phyloP scores from a whole-genome alignment of 768 basidiomycete genomes.

The Leucogyrophana mollusca region DNA sequence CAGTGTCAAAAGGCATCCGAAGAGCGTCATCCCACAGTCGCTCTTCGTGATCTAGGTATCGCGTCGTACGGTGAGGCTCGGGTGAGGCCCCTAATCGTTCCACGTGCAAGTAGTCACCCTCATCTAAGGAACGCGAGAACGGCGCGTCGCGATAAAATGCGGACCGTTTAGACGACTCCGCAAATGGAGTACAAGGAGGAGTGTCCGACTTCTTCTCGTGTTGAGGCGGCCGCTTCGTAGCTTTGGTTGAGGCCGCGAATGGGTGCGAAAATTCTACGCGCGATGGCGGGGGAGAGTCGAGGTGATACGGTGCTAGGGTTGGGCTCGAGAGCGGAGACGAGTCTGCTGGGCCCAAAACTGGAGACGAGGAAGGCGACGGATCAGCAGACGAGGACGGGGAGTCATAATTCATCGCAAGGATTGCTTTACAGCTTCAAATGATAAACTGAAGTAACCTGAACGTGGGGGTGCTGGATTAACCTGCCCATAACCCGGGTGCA shows the following conservation, averaged over 20 bases:
- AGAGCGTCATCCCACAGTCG: constrained; percentile 50
- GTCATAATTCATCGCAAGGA: constrained; percentile 1
- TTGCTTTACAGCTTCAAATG: too few relatives aligned
- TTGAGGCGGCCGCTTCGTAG: constrained; percentile 38
- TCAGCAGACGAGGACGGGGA: constrained; percentile 15
- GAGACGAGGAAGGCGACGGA: constrained; percentile 55
- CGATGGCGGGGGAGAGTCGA: constrained; percentile 30
- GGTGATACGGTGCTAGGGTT: constrained; percentile 19
- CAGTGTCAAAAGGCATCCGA: constrained; percentile 42
- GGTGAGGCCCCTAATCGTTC: constrained; percentile 12
- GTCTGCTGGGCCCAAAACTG: constrained; percentile 33
- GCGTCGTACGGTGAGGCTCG: constrained; percentile 11
- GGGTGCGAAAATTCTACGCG: constrained; percentile 36
- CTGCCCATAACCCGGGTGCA: too few relatives aligned
- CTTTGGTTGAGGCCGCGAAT: constrained; percentile 58
- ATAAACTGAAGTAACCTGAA: too few relatives aligned
- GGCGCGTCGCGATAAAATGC: constrained; percentile 12
- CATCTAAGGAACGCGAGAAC: constrained; percentile 22
- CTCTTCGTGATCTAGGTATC: constrained; percentile 29
- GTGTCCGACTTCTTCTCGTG: constrained; percentile 40
- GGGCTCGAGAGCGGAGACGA: constrained; percentile 39
- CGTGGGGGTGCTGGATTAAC: too few relatives aligned
- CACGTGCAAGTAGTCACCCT: constrained; percentile 20
- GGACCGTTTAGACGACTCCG: constrained; percentile 13
- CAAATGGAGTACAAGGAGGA: constrained; percentile 20